Conservation (phyloP, 2,329 filamentous ascomycete genomes). For the Teratosphaeria zuluensis region DNA sequence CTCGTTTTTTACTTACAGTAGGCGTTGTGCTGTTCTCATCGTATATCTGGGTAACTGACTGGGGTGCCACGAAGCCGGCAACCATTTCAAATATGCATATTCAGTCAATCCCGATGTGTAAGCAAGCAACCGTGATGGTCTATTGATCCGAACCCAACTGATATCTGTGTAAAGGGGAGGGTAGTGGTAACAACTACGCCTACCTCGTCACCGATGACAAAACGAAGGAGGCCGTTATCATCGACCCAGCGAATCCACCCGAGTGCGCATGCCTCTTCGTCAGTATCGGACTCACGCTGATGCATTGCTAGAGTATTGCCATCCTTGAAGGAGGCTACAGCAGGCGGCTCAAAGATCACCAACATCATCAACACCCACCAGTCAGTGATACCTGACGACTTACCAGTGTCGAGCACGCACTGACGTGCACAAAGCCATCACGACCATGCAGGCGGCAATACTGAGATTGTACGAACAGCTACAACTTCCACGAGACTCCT, state of each 20-base stretch:
- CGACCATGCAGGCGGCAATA: constrained; percentile 91
- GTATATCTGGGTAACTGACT: constrained; percentile 14
- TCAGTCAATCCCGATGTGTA: constrained; percentile 83
- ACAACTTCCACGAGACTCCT: not conserved
- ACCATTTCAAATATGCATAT: constrained; percentile 58
- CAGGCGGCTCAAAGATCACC: constrained; percentile 67
- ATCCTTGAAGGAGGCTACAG: constrained; percentile 62
- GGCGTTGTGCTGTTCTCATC: constrained; percentile 9
- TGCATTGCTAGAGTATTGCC: constrained; percentile 44
- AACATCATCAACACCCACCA: constrained; percentile 96
- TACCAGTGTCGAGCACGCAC: not conserved
- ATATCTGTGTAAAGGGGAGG: constrained; percentile 50
- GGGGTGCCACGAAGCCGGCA: constrained; percentile 9
- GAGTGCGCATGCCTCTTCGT: constrained; percentile 46
- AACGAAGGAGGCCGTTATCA: constrained; percentile 48
- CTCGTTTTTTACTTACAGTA: constrained; percentile 14
- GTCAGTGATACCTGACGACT: constrained; percentile 44
- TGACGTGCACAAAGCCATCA: constrained; percentile 55
- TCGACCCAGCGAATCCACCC: constrained; percentile 69
- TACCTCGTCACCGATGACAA: constrained; percentile 50
- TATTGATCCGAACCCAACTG: constrained; percentile 2
- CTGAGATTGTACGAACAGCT: constrained; percentile 54
- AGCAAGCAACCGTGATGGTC: constrained; percentile 26
- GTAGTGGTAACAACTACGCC: constrained; percentile 72
- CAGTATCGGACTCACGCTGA: not conserved